Evolutionary conservation across 257 asterid species (phyloP), one percentile per base, ranked within the genome.

Genomic region (Paraleonurus japonicus): DNA sequence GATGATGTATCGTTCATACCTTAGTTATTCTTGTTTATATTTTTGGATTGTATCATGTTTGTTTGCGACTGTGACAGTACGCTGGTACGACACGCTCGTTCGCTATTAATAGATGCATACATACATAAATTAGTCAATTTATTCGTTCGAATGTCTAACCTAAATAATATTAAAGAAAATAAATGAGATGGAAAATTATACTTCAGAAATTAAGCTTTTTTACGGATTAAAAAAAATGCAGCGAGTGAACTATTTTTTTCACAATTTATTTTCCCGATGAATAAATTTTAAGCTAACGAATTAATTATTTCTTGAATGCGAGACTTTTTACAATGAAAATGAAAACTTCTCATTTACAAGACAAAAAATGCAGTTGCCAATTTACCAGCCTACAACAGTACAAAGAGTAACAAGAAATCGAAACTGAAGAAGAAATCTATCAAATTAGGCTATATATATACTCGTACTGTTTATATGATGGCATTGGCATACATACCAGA

Each of bases 1-100:
- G 15, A 10, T 62, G 24, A 27, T 17, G 65, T 9, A 60, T 15
- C 0, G n/a, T 57, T 4, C 16, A 27, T 55, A 28, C 22, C 19
- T 24, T 35, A 24, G 35, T 48, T 35, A 67, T 53, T 26, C 19
- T 22, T 59, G 27, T 9, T 66, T 28, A 7, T 9, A 19, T 65
- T 55, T 59, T 60, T 66, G 75, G 78, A 72, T 77, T 72, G 73
- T 71, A 62, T 45, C 11, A 27, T 19, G 65, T 28, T 48, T 35
- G 50, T 45, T 51, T 2, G 5, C 4, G 28, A 26, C 28, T 54
- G 55, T 48, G 74, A 43, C 30, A 70, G 80, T 63, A 41, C 55
- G 20, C 7, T 39, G 57, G 72, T 51, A 65, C 54, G 45, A 13
- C 6, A 37, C 33, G 11, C 53, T 62, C 12, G 7, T 37, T 62